Evolutionary conservation across 2,329 filamentous ascomycete genomes (phyloP).

Genomic region (Trichoderma atrobrunneum): DNA sequence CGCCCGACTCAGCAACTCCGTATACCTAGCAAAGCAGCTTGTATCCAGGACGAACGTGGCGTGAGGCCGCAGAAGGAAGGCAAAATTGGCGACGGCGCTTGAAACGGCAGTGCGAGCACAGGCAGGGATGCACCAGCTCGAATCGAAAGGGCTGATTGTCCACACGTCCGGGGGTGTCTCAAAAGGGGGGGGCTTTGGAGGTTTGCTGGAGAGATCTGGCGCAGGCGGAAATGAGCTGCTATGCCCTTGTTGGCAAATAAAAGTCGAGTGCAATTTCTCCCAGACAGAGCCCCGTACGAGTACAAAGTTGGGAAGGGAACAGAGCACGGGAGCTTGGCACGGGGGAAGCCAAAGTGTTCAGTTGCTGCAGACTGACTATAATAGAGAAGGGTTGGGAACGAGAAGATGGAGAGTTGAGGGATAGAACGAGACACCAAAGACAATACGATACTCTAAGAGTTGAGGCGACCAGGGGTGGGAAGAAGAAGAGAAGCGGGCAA

Average conservation of each 20-base stretch:
- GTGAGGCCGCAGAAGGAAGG: slow-evolving; percentile 6
- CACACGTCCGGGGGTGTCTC: slow-evolving; percentile 16
- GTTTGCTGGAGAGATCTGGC: slow-evolving; percentile 20
- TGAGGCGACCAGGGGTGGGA: not conserved
- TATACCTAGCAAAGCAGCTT: not conserved
- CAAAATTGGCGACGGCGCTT: slow-evolving; percentile 17
- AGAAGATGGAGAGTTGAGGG: not conserved
- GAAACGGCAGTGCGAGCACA: slow-evolving; percentile 21
- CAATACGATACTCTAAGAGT: not conserved
- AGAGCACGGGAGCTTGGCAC: not conserved
- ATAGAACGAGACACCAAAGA: not conserved
- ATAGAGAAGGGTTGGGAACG: not conserved
- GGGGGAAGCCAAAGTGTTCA: not conserved
- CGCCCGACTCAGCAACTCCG: not conserved
- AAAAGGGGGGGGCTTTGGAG: slow-evolving; percentile 20
- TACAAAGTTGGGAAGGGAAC: not conserved
- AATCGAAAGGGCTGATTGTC: slow-evolving; percentile 18
- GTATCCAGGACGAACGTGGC: slow-evolving; percentile 3
- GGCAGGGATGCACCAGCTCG: slow-evolving; percentile 18
- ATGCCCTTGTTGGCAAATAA: slow-evolving; percentile 19
- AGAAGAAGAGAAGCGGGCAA: not conserved
- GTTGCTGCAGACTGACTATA: not conserved
- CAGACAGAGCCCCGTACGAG: slow-evolving; percentile 3
- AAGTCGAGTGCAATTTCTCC: slow-evolving; percentile 20
- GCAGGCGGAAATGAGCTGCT: slow-evolving; percentile 20